A percentile compares a stretch with the other conserved stretches of the same genome.
Conservation (phyloP, 257 asterid species). For the Petunia axillaris region DNA sequence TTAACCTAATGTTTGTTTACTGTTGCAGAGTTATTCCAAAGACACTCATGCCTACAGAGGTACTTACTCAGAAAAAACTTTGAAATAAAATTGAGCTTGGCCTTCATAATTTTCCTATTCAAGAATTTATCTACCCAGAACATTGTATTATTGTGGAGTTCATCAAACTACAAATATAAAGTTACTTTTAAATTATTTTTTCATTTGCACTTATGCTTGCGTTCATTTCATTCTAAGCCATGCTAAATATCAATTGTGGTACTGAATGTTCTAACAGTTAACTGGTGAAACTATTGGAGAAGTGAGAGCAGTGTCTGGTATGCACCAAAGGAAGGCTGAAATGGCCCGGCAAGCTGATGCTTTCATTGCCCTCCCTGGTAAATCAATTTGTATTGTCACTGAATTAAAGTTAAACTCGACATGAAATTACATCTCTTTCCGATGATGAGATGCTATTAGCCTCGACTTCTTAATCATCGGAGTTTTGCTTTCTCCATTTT, state of each 20-base stretch:
- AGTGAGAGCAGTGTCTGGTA: slow-evolving; percentile 80
- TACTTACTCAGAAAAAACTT: slow-evolving; percentile 27
- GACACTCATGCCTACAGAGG: slow-evolving; percentile 96
- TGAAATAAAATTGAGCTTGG: not conserved
- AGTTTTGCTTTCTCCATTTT: not conserved
- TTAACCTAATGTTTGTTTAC: not conserved
- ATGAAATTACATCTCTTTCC: not conserved
- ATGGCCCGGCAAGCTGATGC: slow-evolving; percentile 98
- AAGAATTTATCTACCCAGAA: too few species aligned
- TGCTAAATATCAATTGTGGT: not conserved
- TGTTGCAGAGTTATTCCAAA: slow-evolving; percentile 83
- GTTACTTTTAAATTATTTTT: too few species aligned
- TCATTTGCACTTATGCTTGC: not conserved
- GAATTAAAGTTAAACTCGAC: too few species aligned
- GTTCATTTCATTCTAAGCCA: not conserved
- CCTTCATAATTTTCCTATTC: too few species aligned
- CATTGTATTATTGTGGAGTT: too few species aligned
- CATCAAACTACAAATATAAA: too few species aligned
- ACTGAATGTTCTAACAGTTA: slow-evolving; percentile 42
- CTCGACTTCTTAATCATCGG: too few species aligned
- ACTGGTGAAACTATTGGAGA: slow-evolving; percentile 84
- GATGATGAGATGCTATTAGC: not conserved
- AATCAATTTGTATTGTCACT: too few species aligned
- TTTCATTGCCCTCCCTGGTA: slow-evolving; percentile 97
- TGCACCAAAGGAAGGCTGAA: slow-evolving; percentile 96